These are phyloP conservation scores for Fusarium musae DNA, from an alignment of 2,329 filamentous ascomycete genomes.

Conservation along the genomic window DNA sequence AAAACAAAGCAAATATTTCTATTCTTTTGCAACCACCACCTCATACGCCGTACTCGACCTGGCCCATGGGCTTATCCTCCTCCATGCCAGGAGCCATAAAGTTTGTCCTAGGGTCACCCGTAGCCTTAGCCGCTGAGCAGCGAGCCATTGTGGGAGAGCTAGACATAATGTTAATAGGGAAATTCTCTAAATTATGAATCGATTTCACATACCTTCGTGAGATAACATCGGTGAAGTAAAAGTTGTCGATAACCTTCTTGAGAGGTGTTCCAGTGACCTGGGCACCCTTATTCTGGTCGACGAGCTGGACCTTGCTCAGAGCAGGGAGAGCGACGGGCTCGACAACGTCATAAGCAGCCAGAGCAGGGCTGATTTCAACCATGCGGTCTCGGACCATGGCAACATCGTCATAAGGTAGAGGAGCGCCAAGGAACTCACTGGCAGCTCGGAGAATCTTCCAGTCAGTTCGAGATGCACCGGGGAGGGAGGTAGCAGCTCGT, in stretches of 20 bases:
- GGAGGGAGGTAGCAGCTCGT: conserved; percentile 86
- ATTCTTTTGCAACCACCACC: conserved; percentile 50
- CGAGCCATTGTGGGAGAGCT: conserved; percentile 99
- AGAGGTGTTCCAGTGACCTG: conserved; percentile 78
- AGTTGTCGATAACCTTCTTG: conserved; percentile 90
- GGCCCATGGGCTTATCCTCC: conserved; percentile 70
- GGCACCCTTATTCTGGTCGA: conserved; percentile 93
- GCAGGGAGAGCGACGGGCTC: conserved; percentile 80
- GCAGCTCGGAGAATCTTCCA: conserved; percentile 98
- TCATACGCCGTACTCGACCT: conserved; percentile 69
- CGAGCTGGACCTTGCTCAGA: conserved; percentile 92
- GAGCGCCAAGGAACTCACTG: conserved; percentile 88
- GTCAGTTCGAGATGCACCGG: conserved; percentile 91
- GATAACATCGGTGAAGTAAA: conserved; percentile 98
- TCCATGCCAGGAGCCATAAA: conserved; percentile 79
- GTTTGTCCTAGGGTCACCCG: conserved; percentile 80
- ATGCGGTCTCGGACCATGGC: conserved; percentile 90
- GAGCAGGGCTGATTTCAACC: conserved; percentile 91
- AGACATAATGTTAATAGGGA: conserved; percentile 36
- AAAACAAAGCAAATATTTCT: conserved; percentile 49
- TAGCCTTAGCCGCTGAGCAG: conserved; percentile 92
- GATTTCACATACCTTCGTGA: conserved; percentile 81
- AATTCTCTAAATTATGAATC: conserved; percentile 8
- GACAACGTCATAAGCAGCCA: conserved; percentile 90
- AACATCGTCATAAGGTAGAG: conserved; percentile 93